A percentile compares a stretch with the other conserved stretches of the same genome.
Evolutionary conservation across 345 rosid genomes (phyloP).

Genomic region (Turritis glabra): DNA sequence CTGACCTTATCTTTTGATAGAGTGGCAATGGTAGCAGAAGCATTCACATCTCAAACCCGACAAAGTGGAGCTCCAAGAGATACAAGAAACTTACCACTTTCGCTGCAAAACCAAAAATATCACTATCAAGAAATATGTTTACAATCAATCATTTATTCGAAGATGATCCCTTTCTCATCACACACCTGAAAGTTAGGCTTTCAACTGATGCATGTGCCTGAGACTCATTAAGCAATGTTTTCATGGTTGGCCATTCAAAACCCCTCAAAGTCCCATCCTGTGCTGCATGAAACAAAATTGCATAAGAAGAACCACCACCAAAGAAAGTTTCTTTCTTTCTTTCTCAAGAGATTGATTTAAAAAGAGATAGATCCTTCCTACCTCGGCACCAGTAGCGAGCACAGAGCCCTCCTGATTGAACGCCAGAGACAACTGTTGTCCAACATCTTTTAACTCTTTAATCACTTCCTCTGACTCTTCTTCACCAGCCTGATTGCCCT

Average conservation of each 20-base stretch:
- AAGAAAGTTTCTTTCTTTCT: neutral
- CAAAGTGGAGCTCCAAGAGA: constrained; percentile 77
- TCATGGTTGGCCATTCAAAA: constrained; percentile 94
- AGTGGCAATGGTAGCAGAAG: constrained; percentile 56
- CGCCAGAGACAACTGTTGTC: constrained; percentile 70
- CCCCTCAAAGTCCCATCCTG: constrained; percentile 89
- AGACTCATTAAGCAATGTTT: constrained; percentile 55
- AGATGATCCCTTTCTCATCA: neutral
- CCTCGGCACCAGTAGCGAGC: constrained; percentile 88
- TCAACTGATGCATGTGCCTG: constrained; percentile 66
- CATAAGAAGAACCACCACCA: constrained; percentile 34
- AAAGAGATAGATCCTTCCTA: constrained; percentile 43
- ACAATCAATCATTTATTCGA: neutral
- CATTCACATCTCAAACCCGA: constrained; percentile 81
- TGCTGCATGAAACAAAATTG: constrained; percentile 53
- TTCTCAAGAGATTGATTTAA: neutral
- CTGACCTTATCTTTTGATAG: constrained; percentile 63
- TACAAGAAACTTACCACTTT: constrained; percentile 77
- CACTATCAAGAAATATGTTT: constrained; percentile 20
- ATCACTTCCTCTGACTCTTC: constrained; percentile 57
- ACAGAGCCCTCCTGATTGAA: constrained; percentile 67
- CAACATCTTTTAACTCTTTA: constrained; percentile 55
- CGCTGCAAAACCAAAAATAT: constrained; percentile 47
- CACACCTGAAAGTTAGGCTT: constrained; percentile 82
- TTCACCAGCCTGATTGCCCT: constrained; percentile 47